Percentiles rank a stretch among this genome's conserved stretches.
phyloP scores from a whole-genome alignment of 345 rosid genomes.

The Salix caprea region DNA sequence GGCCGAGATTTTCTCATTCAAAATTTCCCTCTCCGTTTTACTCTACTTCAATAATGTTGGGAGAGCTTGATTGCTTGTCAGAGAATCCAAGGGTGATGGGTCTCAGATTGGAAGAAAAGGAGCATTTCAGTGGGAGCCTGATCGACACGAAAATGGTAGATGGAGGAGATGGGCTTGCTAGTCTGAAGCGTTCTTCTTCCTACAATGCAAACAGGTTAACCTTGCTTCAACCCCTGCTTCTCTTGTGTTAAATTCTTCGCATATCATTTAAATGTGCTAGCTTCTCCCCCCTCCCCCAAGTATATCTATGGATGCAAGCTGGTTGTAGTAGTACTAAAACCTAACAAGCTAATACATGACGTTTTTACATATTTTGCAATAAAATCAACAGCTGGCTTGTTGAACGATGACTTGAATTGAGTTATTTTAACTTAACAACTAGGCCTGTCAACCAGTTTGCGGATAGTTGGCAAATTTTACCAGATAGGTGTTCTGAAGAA shows the following conservation, averaged over 20 bases:
- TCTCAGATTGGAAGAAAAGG: conserved; percentile 74
- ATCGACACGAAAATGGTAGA: conserved; percentile 64
- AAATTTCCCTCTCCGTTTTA: conserved; percentile 64
- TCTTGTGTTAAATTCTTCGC: not conserved
- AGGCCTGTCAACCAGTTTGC: not conserved
- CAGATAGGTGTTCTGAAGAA: not conserved
- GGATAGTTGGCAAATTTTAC: not conserved
- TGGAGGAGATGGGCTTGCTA: conserved; percentile 40
- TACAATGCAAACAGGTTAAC: conserved; percentile 89
- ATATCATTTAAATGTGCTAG: not conserved
- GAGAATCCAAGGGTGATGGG: conserved; percentile 77
- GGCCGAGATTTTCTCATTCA: conserved; percentile 64
- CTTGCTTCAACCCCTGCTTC: not conserved
- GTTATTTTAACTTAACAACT: not conserved
- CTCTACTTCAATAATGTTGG: conserved; percentile 61
- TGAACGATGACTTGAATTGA: not conserved
- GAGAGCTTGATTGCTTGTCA: conserved; percentile 78
- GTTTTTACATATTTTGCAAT: not conserved
- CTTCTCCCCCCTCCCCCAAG: not conserved
- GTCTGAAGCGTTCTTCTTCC: conserved; percentile 90
- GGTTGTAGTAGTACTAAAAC: not conserved
- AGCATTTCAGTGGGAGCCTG: conserved; percentile 89
- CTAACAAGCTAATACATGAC: not conserved
- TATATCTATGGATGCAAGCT: not conserved
- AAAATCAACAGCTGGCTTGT: not conserved